Base-by-base conservation (phyloP, 805 yeast species). In the Starmerella davenportii region DNA sequence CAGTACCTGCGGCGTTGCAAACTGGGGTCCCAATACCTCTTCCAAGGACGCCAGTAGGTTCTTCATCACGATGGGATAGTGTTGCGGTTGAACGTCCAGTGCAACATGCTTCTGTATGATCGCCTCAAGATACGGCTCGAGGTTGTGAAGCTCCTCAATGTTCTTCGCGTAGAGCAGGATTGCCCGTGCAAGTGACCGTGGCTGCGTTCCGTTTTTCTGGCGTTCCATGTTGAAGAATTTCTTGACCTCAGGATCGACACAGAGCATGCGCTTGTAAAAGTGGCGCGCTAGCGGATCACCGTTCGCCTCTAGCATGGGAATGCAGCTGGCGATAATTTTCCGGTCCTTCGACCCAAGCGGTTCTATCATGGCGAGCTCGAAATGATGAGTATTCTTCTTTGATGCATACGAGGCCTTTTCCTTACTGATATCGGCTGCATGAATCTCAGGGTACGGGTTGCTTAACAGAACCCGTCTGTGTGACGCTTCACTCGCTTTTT, bases 51-150 rank as follows among this genome's bases (percentile, higher is more conserved):
- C 58, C 23, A 76, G 51, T n/a, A 77, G 56, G 43, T 66, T 63
- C 23, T 54, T 51, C 23, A 81, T 84, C 24, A 76, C 82, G 45
- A 72, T 62, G 19, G 72, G 70, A 48, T 76, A 76, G 42, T 76
- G 81, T 40, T 70, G 77, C 3, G 81, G 70, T 43, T 58, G 53
- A 31, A 76, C 65, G 50, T 70, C 71, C 43, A 77, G 58, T 33
- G 79, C 78, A 41, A 69, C 72, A 47, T 77, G 85, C 54, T 76
- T 76, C 45, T 63, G 65, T 32, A 68, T 76, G 48, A 76, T 72
- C 43, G 69, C 71, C 36, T 65, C 59, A 5, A 76, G 79, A 43
- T 70, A 68, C 1, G 59, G 68, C 9, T 62, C 50, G 30, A 77
- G 58, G 8, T 68, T 72, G 2, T 68, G 57, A 38, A 76, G 54